Percentiles rank a stretch among this genome's conserved stretches.
Evolutionary conservation across 371 early-diverging fungal genomes (phyloP).

Genomic region (Mucor lusitanicus): DNA sequence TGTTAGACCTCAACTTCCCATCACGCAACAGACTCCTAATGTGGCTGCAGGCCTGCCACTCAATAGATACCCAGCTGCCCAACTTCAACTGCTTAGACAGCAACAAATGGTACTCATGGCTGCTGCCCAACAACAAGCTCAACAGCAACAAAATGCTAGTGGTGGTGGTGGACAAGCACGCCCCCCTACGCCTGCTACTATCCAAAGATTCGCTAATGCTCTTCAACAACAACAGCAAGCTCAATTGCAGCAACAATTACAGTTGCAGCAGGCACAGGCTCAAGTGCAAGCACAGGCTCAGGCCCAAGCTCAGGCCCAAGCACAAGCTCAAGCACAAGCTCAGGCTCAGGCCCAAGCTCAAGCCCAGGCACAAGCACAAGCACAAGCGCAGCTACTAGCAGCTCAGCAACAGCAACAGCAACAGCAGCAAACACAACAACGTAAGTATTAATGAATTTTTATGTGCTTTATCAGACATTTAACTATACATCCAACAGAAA

Average conservation of each 20-base stretch:
- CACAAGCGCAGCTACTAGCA: constrained; percentile 14
- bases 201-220: constrained; percentile 32
- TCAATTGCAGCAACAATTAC: constrained; percentile 8
- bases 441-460: background rate
- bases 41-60: constrained; percentile 31
- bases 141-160: constrained; percentile 26
- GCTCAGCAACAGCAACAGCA: constrained; percentile 17
- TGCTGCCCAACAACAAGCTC: constrained; percentile 28
- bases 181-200: constrained; percentile 26
- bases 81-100: constrained; percentile 50
- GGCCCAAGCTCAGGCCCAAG: constrained; percentile 12
- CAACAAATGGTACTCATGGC: constrained; percentile 50
- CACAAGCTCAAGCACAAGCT: constrained; percentile 9
- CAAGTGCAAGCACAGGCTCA: constrained; percentile 13
- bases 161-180: constrained; percentile 15
- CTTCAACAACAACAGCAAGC: constrained; percentile 8
- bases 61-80: constrained; percentile 52
- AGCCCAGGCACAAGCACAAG: constrained; percentile 13
- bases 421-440: constrained; percentile 10
- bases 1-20: constrained; percentile 32
- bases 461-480: background rate
- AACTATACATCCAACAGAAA: background rate
- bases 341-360: constrained; percentile 11
- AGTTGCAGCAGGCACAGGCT: constrained; percentile 18
- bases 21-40: constrained; percentile 13